Evolutionary conservation across 768 basidiomycete genomes (phyloP).

Genomic region (Agrocybe pediades): DNA sequence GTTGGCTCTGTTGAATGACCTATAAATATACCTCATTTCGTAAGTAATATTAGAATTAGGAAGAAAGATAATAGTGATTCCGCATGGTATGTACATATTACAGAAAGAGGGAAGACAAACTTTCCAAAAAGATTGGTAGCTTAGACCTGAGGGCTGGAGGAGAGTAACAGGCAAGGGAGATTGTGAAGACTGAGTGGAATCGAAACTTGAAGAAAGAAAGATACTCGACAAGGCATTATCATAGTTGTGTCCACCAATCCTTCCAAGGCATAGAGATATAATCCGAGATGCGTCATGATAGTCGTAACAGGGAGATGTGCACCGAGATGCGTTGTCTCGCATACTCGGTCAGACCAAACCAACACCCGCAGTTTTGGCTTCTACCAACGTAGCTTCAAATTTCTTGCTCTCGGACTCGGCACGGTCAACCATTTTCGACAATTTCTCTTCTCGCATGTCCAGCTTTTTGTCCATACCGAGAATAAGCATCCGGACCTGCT

Average conservation of each 20-base stretch:
- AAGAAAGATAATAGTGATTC: not conserved
- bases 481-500: slow-evolving; percentile 67
- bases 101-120: not conserved
- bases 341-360: not conserved
- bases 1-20: no score
- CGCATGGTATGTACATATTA: not conserved
- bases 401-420: slow-evolving; percentile 61
- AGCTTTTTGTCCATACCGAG: slow-evolving; percentile 78
- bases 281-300: no score
- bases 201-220: no score
- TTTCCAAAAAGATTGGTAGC: not conserved
- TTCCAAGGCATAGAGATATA: no score
- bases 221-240: not conserved
- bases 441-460: slow-evolving; percentile 60
- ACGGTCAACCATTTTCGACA: slow-evolving; percentile 57
- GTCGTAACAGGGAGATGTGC: not conserved
- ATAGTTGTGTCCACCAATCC: not conserved
- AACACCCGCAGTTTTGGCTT: slow-evolving; percentile 7
- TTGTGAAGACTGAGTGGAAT: no score
- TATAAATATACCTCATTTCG: not conserved
- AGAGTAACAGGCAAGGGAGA: no score
- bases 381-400: slow-evolving; percentile 39
- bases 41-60: not conserved
- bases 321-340: not conserved
- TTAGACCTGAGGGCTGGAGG: no score